phyloP scores from a whole-genome alignment of 1,284 basidiomycete species.

The Neonothopanus nambi region DNA sequence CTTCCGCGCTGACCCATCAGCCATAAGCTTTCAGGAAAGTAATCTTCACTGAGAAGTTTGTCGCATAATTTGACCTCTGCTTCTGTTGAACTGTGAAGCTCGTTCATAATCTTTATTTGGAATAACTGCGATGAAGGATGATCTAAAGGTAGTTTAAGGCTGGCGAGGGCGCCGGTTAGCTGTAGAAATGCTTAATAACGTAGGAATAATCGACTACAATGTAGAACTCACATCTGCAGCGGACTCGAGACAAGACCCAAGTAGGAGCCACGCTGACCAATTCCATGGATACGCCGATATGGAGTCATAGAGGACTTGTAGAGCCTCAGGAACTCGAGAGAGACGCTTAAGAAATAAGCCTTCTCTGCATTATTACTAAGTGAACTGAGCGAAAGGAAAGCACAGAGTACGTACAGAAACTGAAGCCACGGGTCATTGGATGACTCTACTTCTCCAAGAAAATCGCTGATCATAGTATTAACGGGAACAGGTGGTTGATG shows the following conservation, averaged over 20 bases:
- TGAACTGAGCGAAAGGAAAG: not conserved
- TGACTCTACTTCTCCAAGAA: constrained; percentile 5
- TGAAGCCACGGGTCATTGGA: constrained; percentile 14
- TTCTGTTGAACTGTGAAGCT: constrained; percentile 10
- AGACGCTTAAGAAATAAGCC: constrained; percentile 12
- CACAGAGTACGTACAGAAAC: constrained; percentile 9
- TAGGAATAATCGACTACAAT: not conserved
- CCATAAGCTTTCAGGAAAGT: constrained; percentile 15
- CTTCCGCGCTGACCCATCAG: constrained; percentile 16
- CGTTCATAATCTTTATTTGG: constrained; percentile 13
- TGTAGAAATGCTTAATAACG: not conserved
- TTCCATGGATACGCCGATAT: constrained; percentile 14
- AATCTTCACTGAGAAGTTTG: constrained; percentile 6
- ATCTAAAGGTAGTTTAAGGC: constrained; percentile 8
- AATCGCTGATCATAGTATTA: constrained; percentile 7
- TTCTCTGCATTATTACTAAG: constrained; percentile 2
- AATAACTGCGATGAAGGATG: constrained; percentile 15
- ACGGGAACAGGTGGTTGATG: constrained; percentile 10
- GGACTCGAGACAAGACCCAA: constrained; percentile 10
- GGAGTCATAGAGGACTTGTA: constrained; percentile 3
- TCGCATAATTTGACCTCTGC: constrained; percentile 15
- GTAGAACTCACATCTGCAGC: constrained; percentile 2
- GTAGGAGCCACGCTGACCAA: constrained; percentile 15
- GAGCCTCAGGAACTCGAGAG: constrained; percentile 12
- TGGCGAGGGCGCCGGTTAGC: constrained; percentile 9